A percentile compares a stretch with the other conserved stretches of the same genome.
phyloP scores from a whole-genome alignment of 257 asterid species.

The Paraleonurus japonicus region DNA sequence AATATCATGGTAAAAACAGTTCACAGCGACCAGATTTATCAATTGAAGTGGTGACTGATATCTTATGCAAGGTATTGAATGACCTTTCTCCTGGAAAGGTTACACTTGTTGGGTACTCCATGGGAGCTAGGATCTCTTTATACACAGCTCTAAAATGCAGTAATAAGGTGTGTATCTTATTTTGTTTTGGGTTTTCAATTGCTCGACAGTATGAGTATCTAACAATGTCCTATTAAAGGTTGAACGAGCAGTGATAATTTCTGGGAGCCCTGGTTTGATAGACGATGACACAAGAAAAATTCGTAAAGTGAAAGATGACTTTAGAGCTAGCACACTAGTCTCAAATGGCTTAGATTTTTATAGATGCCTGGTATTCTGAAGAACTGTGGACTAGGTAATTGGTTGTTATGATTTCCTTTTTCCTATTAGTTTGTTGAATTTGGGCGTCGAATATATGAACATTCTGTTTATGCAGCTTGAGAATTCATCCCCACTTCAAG shows the following conservation, averaged over 20 bases:
- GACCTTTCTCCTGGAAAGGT: constrained; percentile 53
- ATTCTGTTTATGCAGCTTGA: constrained; percentile 53
- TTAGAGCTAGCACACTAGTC: constrained; percentile 64
- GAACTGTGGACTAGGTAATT: constrained; percentile 81
- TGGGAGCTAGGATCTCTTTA: constrained; percentile 92
- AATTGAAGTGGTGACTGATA: constrained; percentile 52
- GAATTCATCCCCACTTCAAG: constrained; percentile 73
- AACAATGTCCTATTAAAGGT: constrained; percentile 40
- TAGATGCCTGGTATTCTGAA: constrained; percentile 82
- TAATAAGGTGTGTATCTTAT: constrained; percentile 48
- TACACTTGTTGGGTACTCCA: constrained; percentile 79
- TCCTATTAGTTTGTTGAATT: not conserved
- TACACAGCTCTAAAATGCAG: constrained; percentile 67
- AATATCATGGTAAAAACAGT: constrained; percentile 30
- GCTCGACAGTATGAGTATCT: constrained; percentile 14
- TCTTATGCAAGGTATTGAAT: constrained; percentile 56
- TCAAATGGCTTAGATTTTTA: constrained; percentile 70
- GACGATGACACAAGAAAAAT: constrained; percentile 55
- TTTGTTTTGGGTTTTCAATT: not conserved
- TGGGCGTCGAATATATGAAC: not conserved
- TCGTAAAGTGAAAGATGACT: constrained; percentile 81
- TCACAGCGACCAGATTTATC: constrained; percentile 49
- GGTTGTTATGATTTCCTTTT: not conserved
- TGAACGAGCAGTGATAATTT: constrained; percentile 73
- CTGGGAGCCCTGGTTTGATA: constrained; percentile 90